phyloP scores from a whole-genome alignment of 768 basidiomycete species.

The Boletus barrowsii region DNA sequence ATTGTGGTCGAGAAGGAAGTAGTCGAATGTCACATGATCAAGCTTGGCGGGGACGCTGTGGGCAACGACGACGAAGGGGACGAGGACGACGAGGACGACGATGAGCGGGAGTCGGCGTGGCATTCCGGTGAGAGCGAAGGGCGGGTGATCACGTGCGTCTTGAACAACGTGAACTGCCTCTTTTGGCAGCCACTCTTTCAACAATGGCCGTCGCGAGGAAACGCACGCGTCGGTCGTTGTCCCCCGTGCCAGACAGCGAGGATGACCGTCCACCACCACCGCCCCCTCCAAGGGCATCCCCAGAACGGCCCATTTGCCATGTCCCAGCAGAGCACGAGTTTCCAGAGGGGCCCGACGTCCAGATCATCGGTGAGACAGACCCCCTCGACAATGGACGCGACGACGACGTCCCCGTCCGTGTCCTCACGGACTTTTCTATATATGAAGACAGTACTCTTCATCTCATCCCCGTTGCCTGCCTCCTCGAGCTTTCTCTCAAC shows the following conservation, averaged over 20 bases:
- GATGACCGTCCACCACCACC: slow-evolving; percentile 6
- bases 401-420: slow-evolving; percentile 52
- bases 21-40: slow-evolving; percentile 64
- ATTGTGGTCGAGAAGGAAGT: slow-evolving; percentile 76
- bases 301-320: slow-evolving; percentile 13
- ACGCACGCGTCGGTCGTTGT: slow-evolving; percentile 23
- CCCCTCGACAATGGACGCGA: slow-evolving; percentile 25
- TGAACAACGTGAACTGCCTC: not conserved
- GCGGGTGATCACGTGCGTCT: slow-evolving; percentile 13
- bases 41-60: slow-evolving; percentile 33
- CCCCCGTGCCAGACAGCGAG: slow-evolving; percentile 18
- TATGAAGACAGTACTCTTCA: slow-evolving; percentile 40
- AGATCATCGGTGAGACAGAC: slow-evolving; percentile 43
- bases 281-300: slow-evolving; percentile 5
- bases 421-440: slow-evolving; percentile 51
- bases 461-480: slow-evolving; percentile 39
- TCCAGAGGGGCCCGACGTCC: slow-evolving; percentile 39
- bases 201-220: slow-evolving; percentile 24
- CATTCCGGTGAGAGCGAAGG: slow-evolving; percentile 5
- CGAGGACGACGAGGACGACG: slow-evolving; percentile 13
- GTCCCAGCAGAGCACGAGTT: slow-evolving; percentile 30
- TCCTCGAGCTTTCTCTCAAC: slow-evolving; percentile 34
- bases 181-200: slow-evolving; percentile 1
- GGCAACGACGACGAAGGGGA: not conserved
- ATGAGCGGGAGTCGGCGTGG: slow-evolving; percentile 6